phyloP scores from a whole-genome alignment of 345 rosid species.

The Acer negundo region DNA sequence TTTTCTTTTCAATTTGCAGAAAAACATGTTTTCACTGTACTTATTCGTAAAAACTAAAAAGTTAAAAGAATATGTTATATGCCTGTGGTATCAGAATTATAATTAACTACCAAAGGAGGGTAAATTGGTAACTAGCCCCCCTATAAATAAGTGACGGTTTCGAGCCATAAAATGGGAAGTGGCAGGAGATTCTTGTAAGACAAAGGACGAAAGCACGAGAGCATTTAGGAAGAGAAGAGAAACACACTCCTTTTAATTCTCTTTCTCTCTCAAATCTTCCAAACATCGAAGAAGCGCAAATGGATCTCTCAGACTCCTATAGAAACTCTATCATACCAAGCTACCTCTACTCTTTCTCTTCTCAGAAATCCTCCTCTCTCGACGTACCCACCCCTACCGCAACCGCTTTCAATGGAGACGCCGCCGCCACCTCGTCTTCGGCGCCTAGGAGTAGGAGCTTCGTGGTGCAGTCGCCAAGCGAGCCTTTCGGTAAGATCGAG shows the following conservation, averaged over 20 bases:
- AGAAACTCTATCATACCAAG: conserved; percentile 57
- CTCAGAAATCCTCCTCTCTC: conserved; percentile 37
- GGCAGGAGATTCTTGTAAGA: conserved; percentile 1
- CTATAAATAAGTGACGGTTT: conserved; percentile 30
- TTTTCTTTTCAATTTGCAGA: too few species aligned
- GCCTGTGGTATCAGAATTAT: background rate
- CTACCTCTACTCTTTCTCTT: conserved; percentile 65
- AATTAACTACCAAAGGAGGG: background rate
- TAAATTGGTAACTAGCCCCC: background rate
- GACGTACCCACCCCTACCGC: conserved; percentile 28
- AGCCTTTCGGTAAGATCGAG: conserved; percentile 73
- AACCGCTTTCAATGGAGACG: conserved; percentile 24
- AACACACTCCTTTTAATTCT: background rate
- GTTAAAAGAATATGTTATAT: too few species aligned
- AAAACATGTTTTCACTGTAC: too few species aligned
- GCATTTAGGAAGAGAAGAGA: conserved; percentile 24
- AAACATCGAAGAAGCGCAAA: conserved; percentile 11
- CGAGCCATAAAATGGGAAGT: conserved; percentile 40
- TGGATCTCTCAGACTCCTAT: conserved; percentile 53
- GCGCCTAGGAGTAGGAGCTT: conserved; percentile 23
- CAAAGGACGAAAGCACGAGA: background rate
- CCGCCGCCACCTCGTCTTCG: conserved; percentile 19
- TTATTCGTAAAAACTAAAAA: too few species aligned
- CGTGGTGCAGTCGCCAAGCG: conserved; percentile 59
- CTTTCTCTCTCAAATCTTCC: background rate